Evolutionary conservation across 257 asterid genomes (phyloP).

Genomic region (Handroanthus guayacan): DNA sequence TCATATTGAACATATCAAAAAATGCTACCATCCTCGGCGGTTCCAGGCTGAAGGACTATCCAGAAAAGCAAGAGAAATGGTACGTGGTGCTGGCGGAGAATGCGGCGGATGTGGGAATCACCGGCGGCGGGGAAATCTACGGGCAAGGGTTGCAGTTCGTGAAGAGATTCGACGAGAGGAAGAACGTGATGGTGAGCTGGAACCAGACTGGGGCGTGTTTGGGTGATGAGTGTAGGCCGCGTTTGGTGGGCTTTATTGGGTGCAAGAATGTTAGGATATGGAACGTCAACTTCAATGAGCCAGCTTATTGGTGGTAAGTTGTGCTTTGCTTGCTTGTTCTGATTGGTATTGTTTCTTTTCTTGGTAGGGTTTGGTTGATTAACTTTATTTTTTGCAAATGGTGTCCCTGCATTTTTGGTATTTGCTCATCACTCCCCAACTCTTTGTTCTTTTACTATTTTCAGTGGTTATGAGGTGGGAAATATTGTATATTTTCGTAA

Average conservation of each 20-base stretch:
- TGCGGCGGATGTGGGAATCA: conserved; percentile 77
- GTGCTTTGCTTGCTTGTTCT: background rate
- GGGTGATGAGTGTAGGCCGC: conserved; percentile 95
- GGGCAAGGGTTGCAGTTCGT: conserved; percentile 92
- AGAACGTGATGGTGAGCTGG: conserved; percentile 99
- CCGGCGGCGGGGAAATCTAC: conserved; percentile 95
- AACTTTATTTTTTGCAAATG: background rate
- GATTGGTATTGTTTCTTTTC: background rate
- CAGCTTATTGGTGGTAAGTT: conserved; percentile 89
- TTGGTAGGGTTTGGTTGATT: background rate
- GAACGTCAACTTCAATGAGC: conserved; percentile 66
- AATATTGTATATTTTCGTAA: background rate
- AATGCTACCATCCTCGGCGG: conserved; percentile 83
- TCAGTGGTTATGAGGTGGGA: background rate
- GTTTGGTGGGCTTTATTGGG: conserved; percentile 82
- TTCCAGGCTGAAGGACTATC: conserved; percentile 65
- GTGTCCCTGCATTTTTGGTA: background rate
- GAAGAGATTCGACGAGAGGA: conserved; percentile 68
- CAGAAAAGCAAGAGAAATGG: conserved; percentile 69
- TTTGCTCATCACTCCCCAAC: conserved; percentile 9
- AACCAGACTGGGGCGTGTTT: conserved; percentile 74
- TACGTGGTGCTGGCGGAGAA: conserved; percentile 86
- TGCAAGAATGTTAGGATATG: conserved; percentile 62
- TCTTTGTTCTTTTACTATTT: background rate
- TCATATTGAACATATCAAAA: conserved; percentile 50